Conservation (phyloP, 2,329 filamentous ascomycete species). For the Berkeleyomyces rouxiae region DNA sequence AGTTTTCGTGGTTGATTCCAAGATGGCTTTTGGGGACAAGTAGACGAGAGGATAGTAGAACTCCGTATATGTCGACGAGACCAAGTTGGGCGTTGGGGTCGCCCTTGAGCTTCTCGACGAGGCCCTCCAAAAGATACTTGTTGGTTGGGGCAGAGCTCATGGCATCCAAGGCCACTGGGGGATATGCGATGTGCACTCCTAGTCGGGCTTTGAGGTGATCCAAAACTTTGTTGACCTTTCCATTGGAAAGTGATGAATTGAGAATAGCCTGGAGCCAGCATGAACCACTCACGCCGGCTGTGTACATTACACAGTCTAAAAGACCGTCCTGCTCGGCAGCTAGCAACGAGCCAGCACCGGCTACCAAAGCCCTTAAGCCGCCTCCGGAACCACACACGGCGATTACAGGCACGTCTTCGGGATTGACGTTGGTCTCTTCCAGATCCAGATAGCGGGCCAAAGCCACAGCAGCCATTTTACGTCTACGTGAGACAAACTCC, state of each 20-base stretch:
- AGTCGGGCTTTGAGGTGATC: constrained; percentile 76
- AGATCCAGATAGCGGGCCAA: constrained; percentile 71
- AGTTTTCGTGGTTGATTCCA: constrained; percentile 43
- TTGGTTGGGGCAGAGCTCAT: constrained; percentile 83
- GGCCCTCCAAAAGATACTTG: constrained; percentile 71
- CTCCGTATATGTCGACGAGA: constrained; percentile 81
- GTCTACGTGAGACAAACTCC: constrained; percentile 53
- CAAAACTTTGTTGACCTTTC: constrained; percentile 52
- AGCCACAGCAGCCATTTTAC: constrained; percentile 50
- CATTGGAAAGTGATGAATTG: constrained; percentile 58
- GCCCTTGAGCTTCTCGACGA: constrained; percentile 83
- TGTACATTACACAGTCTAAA: constrained; percentile 90
- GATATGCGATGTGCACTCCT: constrained; percentile 81
- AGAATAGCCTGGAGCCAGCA: constrained; percentile 90
- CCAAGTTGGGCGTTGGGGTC: constrained; percentile 66
- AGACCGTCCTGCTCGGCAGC: constrained; percentile 74
- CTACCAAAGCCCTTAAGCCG: constrained; percentile 75
- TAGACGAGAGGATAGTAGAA: constrained; percentile 67
- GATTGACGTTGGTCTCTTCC: constrained; percentile 65
- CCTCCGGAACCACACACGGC: constrained; percentile 91
- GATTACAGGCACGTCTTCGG: constrained; percentile 83
- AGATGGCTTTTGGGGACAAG: constrained; percentile 72
- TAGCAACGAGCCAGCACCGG: constrained; percentile 69
- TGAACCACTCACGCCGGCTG: constrained; percentile 84
- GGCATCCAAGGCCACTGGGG: constrained; percentile 63